These are phyloP conservation scores for Penicillium nordicum DNA, from an alignment of 2,329 filamentous ascomycete species.

Conservation along the genomic window DNA sequence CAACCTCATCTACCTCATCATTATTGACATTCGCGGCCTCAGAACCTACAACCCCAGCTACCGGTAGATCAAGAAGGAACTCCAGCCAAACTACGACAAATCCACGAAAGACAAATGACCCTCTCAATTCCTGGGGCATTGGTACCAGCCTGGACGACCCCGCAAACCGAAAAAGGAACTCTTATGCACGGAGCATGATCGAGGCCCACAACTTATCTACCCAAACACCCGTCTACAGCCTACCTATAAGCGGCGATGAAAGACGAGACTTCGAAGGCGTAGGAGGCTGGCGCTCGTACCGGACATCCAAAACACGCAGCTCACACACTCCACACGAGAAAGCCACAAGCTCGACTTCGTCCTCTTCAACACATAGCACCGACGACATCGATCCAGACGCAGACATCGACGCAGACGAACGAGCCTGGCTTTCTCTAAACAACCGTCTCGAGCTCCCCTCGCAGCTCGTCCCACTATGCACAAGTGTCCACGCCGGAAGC, in stretches of 20 bases:
- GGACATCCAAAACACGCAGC: conserved; percentile 15
- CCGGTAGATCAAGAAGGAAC: conserved; percentile 23
- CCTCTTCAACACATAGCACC: conserved; percentile 23
- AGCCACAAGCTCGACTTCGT: conserved; percentile 22
- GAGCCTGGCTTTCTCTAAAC: conserved; percentile 40
- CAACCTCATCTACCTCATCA: conserved; percentile 26
- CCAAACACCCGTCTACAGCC: conserved; percentile 14
- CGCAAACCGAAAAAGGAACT: conserved; percentile 13
- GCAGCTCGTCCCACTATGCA: conserved; percentile 23
- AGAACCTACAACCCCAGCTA: conserved; percentile 25
- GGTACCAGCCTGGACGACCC: conserved; percentile 6
- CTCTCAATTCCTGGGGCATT: conserved; percentile 5
- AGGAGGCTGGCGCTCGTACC: conserved; percentile 39
- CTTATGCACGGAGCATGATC: conserved; percentile 18
- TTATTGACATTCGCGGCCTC: conserved; percentile 31
- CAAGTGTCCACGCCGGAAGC: conserved; percentile 5
- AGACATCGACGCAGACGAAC: conserved; percentile 31
- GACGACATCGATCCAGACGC: conserved; percentile 18
- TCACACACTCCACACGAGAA: conserved; percentile 10
- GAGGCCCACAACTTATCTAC: conserved; percentile 20
- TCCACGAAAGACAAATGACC: conserved; percentile 11
- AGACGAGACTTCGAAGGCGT: conserved; percentile 45
- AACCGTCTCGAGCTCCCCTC: conserved; percentile 38
- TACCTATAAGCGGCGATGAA: conserved; percentile 32
- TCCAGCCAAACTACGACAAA: conserved; percentile 20